These are phyloP conservation scores for Solanum virginianum DNA, from an alignment of 257 asterid genomes.

Conservation along the genomic window DNA sequence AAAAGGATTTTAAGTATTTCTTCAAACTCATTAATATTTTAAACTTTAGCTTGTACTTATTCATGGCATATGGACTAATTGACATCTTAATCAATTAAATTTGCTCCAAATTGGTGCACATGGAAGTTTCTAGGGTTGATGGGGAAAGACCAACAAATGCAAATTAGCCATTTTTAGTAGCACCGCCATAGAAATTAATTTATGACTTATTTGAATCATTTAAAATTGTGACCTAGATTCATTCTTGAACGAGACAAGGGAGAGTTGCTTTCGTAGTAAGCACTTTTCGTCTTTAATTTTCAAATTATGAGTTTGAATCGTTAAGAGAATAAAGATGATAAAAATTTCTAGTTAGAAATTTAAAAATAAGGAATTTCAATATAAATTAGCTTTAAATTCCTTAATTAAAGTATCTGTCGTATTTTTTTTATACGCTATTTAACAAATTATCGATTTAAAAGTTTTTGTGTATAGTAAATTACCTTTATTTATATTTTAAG, in stretches of 20 bases:
- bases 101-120: not conserved
- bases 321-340: not conserved
- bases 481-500: not conserved
- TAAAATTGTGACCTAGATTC: not conserved
- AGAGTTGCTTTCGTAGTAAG: too few species aligned
- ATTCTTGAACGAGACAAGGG: not conserved
- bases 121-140: not conserved
- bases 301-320: not conserved
- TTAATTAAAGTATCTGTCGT: not conserved
- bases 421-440: too few species aligned
- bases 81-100: not conserved
- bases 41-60: not conserved
- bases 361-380: too few species aligned
- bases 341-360: too few species aligned
- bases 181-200: not conserved
- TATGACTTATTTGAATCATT: not conserved
- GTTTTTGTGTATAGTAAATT: not conserved
- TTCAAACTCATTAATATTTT: constrained; percentile 34
- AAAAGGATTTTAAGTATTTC: not conserved
- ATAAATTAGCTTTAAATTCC: too few species aligned
- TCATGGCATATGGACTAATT: not conserved
- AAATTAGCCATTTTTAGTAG: not conserved
- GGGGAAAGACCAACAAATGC: not conserved
- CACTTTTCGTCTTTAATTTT: not conserved
- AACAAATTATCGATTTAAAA: too few species aligned